Base-by-base conservation (phyloP, 208 protist genomes). In the Crithidia fasciculata region DNA sequence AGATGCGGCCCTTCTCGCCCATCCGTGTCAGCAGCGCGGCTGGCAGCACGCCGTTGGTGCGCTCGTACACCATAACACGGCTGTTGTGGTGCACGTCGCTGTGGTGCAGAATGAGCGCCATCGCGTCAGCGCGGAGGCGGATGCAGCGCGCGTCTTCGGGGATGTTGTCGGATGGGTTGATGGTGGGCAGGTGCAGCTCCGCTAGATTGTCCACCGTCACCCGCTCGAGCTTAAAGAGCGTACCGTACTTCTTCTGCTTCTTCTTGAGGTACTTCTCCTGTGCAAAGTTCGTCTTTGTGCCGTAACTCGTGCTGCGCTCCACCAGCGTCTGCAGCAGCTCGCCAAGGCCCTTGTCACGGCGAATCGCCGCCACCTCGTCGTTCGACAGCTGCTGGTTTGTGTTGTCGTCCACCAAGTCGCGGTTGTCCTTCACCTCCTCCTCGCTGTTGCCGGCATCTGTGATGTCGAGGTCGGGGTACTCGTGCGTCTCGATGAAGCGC, bases 231-330 rank as follows among this genome's bases (percentile, higher is more conserved):
- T 95, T 96, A 74, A 96, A 96, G 12, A 95, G 76, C 36, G 80
- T 86, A 40, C 86, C 87, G 75, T 95, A 97, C 63, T 95, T 92
- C 72, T 95, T 94, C 73, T 95, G 71, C 77, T 98, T 98, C 74
- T 95, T 96, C 8, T 84, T 89, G 10, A 98, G 74, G 72, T 97
- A 98, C 74, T 98, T 98, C 64, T 97, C 91, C 75, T 98, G 89
- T 2, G 93, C 83, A 71, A 95, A 98, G 37, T 79, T 81, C 12
- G 95, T 97, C 73, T 98, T 98, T 47, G 72, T 83, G 49, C 87
- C 78, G 71, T 96, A 97, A 36, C 93, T 97, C 18, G 75, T 62
- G 63, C 92, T 97, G 71, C 94, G 93, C 68, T 94, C 86, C 16
- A 94, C 84, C 6, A 98, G 88, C 4, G 79, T 82, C 44, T 78